phyloP scores from a whole-genome alignment of 768 basidiomycete genomes.

The Boletus insuetus region DNA sequence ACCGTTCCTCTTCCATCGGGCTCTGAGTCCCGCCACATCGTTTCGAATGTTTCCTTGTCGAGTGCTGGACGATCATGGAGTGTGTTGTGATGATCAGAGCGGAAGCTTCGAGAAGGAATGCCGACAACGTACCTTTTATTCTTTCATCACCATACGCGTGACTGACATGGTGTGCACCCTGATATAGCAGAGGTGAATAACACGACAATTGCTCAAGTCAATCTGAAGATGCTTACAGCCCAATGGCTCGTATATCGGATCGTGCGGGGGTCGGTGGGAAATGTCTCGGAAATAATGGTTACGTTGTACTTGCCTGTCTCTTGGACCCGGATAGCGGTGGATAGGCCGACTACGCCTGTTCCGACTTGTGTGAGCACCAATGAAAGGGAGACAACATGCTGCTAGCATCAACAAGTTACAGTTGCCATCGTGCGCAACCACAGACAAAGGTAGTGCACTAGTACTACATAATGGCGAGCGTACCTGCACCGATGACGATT shows the following conservation, averaged over 20 bases:
- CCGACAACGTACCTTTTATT: conserved; percentile 49
- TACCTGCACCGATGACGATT: conserved; percentile 42
- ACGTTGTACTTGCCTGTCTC: conserved; percentile 61
- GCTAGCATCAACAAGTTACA: not conserved
- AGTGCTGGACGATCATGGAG: conserved; percentile 41
- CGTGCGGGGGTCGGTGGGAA: conserved; percentile 72
- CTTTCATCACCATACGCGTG: conserved; percentile 47
- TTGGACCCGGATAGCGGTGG: conserved; percentile 70
- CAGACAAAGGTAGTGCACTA: too few relatives aligned
- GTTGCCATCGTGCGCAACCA: too few relatives aligned
- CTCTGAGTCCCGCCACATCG: conserved; percentile 70
- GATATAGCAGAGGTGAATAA: not conserved
- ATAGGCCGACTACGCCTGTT: conserved; percentile 74
- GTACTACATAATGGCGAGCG: conserved; percentile 1
- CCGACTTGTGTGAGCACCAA: not conserved
- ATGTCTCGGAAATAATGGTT: conserved; percentile 64
- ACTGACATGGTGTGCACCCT: conserved; percentile 83
- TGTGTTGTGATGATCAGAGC: not conserved
- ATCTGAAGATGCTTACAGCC: conserved; percentile 53
- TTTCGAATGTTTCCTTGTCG: conserved; percentile 71
- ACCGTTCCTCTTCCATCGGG: conserved; percentile 44
- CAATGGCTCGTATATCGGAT: conserved; percentile 78
- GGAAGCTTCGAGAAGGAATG: not conserved
- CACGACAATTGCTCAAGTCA: not conserved
- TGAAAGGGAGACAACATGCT: not conserved